Conservation (phyloP, 2,329 filamentous ascomycete species). For the Hortaea sp. region DNA sequence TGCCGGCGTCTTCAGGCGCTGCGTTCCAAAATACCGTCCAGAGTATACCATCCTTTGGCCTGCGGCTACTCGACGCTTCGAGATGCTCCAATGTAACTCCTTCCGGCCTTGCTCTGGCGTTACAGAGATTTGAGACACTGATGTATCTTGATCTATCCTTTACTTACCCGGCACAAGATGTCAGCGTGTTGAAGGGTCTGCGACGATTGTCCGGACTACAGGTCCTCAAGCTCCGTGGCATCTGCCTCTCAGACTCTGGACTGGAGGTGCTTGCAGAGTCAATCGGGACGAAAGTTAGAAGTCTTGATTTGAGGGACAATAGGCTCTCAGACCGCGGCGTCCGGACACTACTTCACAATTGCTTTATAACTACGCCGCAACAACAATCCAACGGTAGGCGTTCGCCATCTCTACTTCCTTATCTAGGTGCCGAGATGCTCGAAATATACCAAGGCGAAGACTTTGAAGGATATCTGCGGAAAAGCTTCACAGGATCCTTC, state of each 20-base stretch:
- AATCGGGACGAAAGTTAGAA: slow-evolving; percentile 43
- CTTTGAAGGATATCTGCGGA: slow-evolving; percentile 43
- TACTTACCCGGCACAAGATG: slow-evolving; percentile 22
- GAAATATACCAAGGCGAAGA: slow-evolving; percentile 35
- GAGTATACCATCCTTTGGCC: slow-evolving; percentile 29
- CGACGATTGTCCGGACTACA: slow-evolving; percentile 41
- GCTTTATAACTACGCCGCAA: slow-evolving; percentile 28
- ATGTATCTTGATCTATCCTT: slow-evolving; percentile 51
- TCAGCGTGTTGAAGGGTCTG: slow-evolving; percentile 37
- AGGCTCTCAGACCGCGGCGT: slow-evolving; percentile 46
- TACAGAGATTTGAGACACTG: slow-evolving; percentile 44
- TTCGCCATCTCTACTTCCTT: slow-evolving; percentile 23
- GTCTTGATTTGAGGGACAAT: slow-evolving; percentile 49
- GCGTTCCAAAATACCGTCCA: slow-evolving; percentile 10
- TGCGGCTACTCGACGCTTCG: slow-evolving; percentile 48
- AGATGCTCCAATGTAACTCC: slow-evolving; percentile 50
- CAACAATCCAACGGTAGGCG: slow-evolving; percentile 4
- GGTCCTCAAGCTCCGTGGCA: slow-evolving; percentile 46
- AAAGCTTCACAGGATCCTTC: slow-evolving; percentile 38
- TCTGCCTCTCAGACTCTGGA: slow-evolving; percentile 45
- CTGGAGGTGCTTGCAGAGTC: slow-evolving; percentile 42
- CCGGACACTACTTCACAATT: slow-evolving; percentile 41
- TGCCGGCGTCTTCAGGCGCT: slow-evolving; percentile 23
- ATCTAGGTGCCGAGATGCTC: slow-evolving; percentile 29
- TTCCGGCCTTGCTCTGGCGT: slow-evolving; percentile 40